Conservation (phyloP, 495 filamentous ascomycete genomes). For the Penicillium dipodomyicola region DNA sequence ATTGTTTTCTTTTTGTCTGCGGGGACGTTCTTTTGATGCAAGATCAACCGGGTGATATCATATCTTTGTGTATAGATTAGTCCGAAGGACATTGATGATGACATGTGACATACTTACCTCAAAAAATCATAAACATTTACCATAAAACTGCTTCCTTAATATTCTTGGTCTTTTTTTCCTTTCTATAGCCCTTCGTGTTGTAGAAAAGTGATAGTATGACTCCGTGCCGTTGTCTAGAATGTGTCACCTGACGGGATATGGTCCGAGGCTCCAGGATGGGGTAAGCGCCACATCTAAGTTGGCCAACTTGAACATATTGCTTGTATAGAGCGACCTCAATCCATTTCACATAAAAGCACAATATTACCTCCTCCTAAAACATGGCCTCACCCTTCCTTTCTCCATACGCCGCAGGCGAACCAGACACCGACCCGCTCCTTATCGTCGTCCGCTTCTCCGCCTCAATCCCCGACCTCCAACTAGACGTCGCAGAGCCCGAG, state of each 20-base stretch:
- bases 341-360: neutral
- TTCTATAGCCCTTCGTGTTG: neutral
- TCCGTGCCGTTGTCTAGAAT: neutral
- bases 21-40: neutral
- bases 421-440: slow-evolving; percentile 51
- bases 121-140: neutral
- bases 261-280: slow-evolving; percentile 13
- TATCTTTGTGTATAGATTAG: slow-evolving; percentile 17
- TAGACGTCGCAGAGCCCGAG: slow-evolving; percentile 65
- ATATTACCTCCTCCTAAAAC: neutral
- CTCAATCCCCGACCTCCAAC: slow-evolving; percentile 75
- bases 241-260: slow-evolving; percentile 17
- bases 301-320: neutral
- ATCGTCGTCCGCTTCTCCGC: slow-evolving; percentile 87
- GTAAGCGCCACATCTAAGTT: slow-evolving; percentile 1
- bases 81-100: slow-evolving; percentile 11
- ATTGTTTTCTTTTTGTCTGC: neutral
- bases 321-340: neutral
- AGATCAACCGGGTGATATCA: neutral
- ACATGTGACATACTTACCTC: neutral
- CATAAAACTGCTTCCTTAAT: neutral
- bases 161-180: too few species aligned
- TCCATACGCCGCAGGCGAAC: slow-evolving; percentile 17
- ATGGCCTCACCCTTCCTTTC: slow-evolving; percentile 26
- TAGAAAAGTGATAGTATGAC: neutral